phyloP scores from a whole-genome alignment of 2,329 filamentous ascomycete genomes.

The Didymella sp. region DNA sequence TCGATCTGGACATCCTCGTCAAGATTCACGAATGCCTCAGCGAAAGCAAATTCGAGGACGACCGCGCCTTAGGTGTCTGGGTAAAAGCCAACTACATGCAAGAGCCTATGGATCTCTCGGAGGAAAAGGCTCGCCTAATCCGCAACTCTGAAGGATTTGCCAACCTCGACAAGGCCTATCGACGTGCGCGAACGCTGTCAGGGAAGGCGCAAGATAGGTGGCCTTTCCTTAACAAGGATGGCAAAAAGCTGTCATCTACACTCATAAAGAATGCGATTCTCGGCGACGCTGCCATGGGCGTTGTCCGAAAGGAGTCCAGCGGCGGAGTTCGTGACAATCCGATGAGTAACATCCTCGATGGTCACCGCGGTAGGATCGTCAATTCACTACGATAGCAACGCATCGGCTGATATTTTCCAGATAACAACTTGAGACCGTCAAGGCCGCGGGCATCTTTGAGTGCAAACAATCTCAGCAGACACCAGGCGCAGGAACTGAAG shows the following conservation, averaged over 20 bases:
- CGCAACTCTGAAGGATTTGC: slow-evolving; percentile 31
- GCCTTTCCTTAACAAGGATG: slow-evolving; percentile 38
- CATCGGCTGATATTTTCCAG: not conserved
- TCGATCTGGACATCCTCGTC: slow-evolving; percentile 32
- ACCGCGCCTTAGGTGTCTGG: slow-evolving; percentile 29
- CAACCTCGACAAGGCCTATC: slow-evolving; percentile 38
- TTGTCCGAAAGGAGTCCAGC: slow-evolving; percentile 1
- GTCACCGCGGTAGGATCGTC: slow-evolving; percentile 6
- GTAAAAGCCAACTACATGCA: slow-evolving; percentile 33
- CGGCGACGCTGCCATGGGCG: slow-evolving; percentile 22
- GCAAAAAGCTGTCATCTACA: slow-evolving; percentile 33
- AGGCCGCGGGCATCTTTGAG: not conserved
- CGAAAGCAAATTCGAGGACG: slow-evolving; percentile 33
- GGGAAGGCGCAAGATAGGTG: slow-evolving; percentile 43
- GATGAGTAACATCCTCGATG: slow-evolving; percentile 4
- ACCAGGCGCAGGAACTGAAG: not conserved
- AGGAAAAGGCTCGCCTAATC: slow-evolving; percentile 21
- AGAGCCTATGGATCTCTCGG: slow-evolving; percentile 16
- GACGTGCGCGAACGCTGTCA: slow-evolving; percentile 37
- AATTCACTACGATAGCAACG: too few relatives aligned
- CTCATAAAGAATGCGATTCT: slow-evolving; percentile 30
- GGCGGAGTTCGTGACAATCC: slow-evolving; percentile 4
- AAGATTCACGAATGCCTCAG: slow-evolving; percentile 32
- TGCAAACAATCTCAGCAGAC: not conserved
- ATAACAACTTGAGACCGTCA: not conserved